Conservation (phyloP, 1,139 yeast species). For the Candida pseudoviswanathii region DNA sequence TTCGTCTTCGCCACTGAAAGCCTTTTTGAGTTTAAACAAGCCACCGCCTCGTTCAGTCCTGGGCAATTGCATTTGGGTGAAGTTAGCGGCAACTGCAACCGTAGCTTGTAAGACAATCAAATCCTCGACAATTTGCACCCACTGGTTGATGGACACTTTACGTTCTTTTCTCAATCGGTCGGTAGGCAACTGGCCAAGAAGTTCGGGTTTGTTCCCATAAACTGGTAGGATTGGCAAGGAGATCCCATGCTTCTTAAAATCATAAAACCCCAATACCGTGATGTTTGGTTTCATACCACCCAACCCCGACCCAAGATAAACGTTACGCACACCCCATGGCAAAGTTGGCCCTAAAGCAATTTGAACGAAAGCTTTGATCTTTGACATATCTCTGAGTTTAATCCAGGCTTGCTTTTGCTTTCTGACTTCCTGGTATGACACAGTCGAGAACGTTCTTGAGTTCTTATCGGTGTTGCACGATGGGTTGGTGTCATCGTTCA, state of each 20-base stretch:
- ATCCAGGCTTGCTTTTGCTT: constrained; percentile 82
- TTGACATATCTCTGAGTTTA: constrained; percentile 72
- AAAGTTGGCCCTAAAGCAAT: constrained; percentile 84
- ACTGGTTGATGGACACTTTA: constrained; percentile 70
- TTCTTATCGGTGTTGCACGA: constrained; percentile 19
- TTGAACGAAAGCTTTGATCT: constrained; percentile 91
- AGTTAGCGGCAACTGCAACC: constrained; percentile 92
- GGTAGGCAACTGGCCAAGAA: constrained; percentile 60
- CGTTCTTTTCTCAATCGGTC: constrained; percentile 75
- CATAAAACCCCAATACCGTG: constrained; percentile 86
- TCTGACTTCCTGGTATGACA: constrained; percentile 61
- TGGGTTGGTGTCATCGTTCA: constrained; percentile 42
- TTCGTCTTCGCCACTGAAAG: constrained; percentile 20
- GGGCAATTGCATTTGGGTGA: constrained; percentile 63
- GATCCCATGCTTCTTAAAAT: constrained; percentile 49
- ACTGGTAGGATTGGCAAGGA: constrained; percentile 27
- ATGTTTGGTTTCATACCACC: constrained; percentile 98
- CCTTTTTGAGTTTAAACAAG: constrained; percentile 21
- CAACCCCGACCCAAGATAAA: constrained; percentile 86
- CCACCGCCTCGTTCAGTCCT: constrained; percentile 20
- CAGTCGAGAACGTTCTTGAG: constrained; percentile 29
- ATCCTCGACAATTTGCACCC: constrained; percentile 94
- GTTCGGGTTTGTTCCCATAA: constrained; percentile 19
- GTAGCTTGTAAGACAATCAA: constrained; percentile 89
- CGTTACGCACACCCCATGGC: constrained; percentile 96